Evolutionary conservation across 2,329 filamentous ascomycete species (phyloP).

Genomic region (Penicillium sp.): DNA sequence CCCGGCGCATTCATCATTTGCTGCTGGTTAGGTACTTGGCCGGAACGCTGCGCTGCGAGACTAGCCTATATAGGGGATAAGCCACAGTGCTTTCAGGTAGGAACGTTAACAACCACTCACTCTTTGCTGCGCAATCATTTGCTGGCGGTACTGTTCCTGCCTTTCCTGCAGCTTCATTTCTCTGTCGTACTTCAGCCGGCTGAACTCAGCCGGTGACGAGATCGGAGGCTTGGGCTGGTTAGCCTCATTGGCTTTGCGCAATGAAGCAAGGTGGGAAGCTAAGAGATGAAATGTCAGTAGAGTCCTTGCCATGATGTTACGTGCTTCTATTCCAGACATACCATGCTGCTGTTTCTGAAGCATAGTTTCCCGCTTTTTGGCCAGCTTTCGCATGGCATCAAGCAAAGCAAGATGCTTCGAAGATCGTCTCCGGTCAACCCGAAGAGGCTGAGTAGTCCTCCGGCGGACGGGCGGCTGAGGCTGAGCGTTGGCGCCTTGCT

Average conservation of each 20-base stretch:
- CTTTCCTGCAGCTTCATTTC: conserved; percentile 59
- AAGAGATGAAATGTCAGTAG: conserved; percentile 12
- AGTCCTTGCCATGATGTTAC: background rate
- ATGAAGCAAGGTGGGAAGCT: conserved; percentile 62
- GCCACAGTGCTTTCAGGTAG: conserved; percentile 10
- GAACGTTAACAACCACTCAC: conserved; percentile 27
- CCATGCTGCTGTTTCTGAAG: conserved; percentile 79
- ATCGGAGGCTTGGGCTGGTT: conserved; percentile 50
- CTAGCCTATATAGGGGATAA: conserved; percentile 26
- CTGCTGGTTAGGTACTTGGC: conserved; percentile 37
- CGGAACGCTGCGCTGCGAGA: conserved; percentile 37
- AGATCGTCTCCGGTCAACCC: conserved; percentile 77
- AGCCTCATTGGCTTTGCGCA: conserved; percentile 70
- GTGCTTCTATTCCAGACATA: conserved; percentile 23
- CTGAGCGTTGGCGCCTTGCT: conserved; percentile 43
- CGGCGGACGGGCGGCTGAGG: conserved; percentile 53
- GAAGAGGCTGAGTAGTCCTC: conserved; percentile 64
- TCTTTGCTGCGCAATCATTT: conserved; percentile 51
- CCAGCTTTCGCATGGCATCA: conserved; percentile 88
- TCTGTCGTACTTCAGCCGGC: conserved; percentile 74
- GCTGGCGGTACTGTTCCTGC: conserved; percentile 53
- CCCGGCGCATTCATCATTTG: conserved; percentile 28
- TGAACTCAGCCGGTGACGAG: conserved; percentile 83
- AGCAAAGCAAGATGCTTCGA: conserved; percentile 81
- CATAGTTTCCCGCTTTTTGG: conserved; percentile 81